A percentile compares a stretch with the other conserved stretches of the same genome.
Conservation (phyloP, 2,329 filamentous ascomycete genomes). For the Parafenestella ontariensis region DNA sequence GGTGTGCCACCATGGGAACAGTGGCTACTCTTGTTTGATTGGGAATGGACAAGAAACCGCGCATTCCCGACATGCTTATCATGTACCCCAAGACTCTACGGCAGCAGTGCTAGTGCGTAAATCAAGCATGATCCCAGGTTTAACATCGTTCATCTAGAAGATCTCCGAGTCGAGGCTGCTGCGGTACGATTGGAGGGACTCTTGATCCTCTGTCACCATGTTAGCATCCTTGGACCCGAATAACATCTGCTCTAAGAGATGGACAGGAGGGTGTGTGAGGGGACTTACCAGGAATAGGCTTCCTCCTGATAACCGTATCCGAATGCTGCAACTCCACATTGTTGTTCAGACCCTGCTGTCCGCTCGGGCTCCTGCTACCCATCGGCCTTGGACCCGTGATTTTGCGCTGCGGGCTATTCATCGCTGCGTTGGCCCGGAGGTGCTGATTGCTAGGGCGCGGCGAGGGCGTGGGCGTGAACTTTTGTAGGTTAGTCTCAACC, state of each 20-base stretch:
- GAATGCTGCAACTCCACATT: conserved; percentile 33
- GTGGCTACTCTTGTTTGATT: neutral
- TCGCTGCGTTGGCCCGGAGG: conserved; percentile 30
- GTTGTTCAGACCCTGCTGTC: conserved; percentile 23
- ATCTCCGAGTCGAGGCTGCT: conserved; percentile 47
- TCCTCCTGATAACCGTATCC: conserved; percentile 46
- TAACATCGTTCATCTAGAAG: conserved; percentile 31
- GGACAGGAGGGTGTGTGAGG: neutral
- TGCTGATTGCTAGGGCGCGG: conserved; percentile 37
- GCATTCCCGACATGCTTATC: conserved; percentile 1
- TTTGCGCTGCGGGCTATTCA: conserved; percentile 49
- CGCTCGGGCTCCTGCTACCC: conserved; percentile 57
- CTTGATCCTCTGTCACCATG: conserved; percentile 28
- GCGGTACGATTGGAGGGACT: conserved; percentile 42
- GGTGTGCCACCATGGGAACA: neutral
- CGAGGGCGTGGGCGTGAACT: conserved; percentile 45
- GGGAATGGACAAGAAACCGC: neutral
- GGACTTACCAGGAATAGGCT: conserved; percentile 42
- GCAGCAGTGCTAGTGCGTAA: neutral
- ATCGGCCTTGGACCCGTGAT: conserved; percentile 59
- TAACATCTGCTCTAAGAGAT: conserved; percentile 4
- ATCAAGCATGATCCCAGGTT: neutral
- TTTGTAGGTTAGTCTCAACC: conserved; percentile 14
- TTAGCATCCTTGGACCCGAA: conserved; percentile 6
- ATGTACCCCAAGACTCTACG: neutral